Conservation (phyloP, 768 basidiomycete species). For the Trametes gibbosa region DNA sequence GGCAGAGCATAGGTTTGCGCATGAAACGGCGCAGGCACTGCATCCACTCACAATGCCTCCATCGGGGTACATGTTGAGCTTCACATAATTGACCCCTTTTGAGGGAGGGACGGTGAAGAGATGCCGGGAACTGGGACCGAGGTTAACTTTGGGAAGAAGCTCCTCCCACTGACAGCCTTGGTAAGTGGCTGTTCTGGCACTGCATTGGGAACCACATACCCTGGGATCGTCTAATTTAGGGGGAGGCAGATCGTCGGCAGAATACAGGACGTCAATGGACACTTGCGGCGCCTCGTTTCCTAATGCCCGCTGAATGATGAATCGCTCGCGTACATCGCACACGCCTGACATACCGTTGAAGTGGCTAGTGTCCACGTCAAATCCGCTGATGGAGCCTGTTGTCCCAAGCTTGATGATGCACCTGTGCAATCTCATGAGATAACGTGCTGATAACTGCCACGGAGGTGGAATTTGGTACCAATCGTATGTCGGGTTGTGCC, state of each 20-base stretch:
- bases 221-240: constrained; percentile 48
- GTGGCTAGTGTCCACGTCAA: constrained; percentile 94
- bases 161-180: constrained; percentile 63
- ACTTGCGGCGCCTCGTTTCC: constrained; percentile 86
- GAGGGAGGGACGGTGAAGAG: constrained; percentile 72
- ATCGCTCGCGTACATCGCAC: background rate
- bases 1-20: background rate
- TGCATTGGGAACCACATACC: constrained; percentile 38
- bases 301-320: constrained; percentile 26
- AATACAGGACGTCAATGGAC: constrained; percentile 62
- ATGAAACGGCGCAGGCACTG: background rate
- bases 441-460: background rate
- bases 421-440: constrained; percentile 42
- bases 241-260: constrained; percentile 35
- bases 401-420: constrained; percentile 88
- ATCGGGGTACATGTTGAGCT: constrained; percentile 94
- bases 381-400: constrained; percentile 67
- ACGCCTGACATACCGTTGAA: constrained; percentile 67
- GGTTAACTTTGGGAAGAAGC: constrained; percentile 68
- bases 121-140: constrained; percentile 87
- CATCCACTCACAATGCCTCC: constrained; percentile 80
- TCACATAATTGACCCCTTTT: constrained; percentile 67
- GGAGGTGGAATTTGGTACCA: constrained; percentile 51
- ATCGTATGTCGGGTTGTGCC: constrained; percentile 87
- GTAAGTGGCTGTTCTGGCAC: background rate